Evolutionary conservation across 1,139 yeast species (phyloP).

Genomic region (Casaregolazyma lundiana): DNA sequence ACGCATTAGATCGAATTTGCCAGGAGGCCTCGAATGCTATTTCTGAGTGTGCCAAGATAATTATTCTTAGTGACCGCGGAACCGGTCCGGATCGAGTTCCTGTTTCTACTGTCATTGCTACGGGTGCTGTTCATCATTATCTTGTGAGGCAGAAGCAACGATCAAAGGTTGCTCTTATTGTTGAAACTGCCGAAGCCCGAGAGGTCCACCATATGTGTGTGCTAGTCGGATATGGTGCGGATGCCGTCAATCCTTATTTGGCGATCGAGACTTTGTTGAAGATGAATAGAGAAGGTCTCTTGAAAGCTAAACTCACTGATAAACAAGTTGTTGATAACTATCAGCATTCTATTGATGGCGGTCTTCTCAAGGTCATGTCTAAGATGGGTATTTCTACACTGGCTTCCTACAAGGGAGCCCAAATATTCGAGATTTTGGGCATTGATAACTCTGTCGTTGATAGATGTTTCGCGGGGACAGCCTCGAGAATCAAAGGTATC

Average conservation of each 20-base stretch:
- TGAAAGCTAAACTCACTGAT: slow-evolving; percentile 53
- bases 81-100: slow-evolving; percentile 63
- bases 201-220: slow-evolving; percentile 97
- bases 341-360: slow-evolving; percentile 78
- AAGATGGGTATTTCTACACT: slow-evolving; percentile 98
- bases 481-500: slow-evolving; percentile 92
- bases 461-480: slow-evolving; percentile 95
- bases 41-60: slow-evolving; percentile 65
- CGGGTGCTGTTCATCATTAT: slow-evolving; percentile 96
- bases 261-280: slow-evolving; percentile 85
- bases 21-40: slow-evolving; percentile 84
- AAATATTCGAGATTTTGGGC: slow-evolving; percentile 95
- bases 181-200: slow-evolving; percentile 96
- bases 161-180: slow-evolving; percentile 84
- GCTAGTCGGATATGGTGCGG: slow-evolving; percentile 95
- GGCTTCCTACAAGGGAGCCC: slow-evolving; percentile 98
- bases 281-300: slow-evolving; percentile 76
- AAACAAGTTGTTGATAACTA: slow-evolving; percentile 67
- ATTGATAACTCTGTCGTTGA: slow-evolving; percentile 93
- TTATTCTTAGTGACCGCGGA: slow-evolving; percentile 69
- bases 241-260: slow-evolving; percentile 89
- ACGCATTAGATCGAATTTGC: slow-evolving; percentile 82
- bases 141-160: slow-evolving; percentile 94
- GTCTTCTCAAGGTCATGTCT: slow-evolving; percentile 94
- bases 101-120: slow-evolving; percentile 86